Evolutionary conservation across 331 rosid genomes (phyloP).

Genomic region (Saraca asoca): DNA sequence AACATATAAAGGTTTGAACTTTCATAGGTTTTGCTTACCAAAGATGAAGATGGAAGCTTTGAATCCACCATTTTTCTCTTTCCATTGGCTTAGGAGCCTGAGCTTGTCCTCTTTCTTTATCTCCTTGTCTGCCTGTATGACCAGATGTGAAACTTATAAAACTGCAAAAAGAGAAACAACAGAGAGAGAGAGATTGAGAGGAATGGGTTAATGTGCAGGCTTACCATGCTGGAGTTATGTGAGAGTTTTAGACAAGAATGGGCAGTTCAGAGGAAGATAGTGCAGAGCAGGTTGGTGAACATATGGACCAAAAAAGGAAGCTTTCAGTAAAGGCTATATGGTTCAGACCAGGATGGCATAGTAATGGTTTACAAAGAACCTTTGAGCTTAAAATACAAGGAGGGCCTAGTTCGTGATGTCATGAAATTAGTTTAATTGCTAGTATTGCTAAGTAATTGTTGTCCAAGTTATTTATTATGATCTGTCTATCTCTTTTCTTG

Average conservation of each 20-base stretch:
- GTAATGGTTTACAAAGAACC: not conserved
- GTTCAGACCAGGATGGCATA: constrained; percentile 23
- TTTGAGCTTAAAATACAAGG: constrained; percentile 24
- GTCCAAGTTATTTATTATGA: constrained; percentile 40
- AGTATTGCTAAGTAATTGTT: constrained; percentile 19
- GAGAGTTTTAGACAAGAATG: constrained; percentile 35
- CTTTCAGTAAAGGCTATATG: constrained; percentile 29
- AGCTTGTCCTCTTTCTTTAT: constrained; percentile 37
- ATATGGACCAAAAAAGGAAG: constrained; percentile 46
- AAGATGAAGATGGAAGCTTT: constrained; percentile 68
- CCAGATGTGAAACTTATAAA: constrained; percentile 30
- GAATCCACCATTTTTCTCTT: constrained; percentile 63
- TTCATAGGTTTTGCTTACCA: constrained; percentile 42
- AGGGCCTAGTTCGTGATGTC: constrained; percentile 44
- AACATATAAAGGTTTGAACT: not conserved
- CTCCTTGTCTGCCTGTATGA: constrained; percentile 51
- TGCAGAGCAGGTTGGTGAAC: constrained; percentile 34
- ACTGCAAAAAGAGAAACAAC: not conserved
- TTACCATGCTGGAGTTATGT: constrained; percentile 50
- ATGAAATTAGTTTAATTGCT: constrained; percentile 42
- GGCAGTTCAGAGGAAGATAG: constrained; percentile 36
- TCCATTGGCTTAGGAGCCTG: constrained; percentile 34
- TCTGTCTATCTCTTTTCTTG: constrained; percentile 36
- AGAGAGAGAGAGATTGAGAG: not conserved
- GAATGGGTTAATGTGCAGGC: constrained; percentile 5